Base-by-base conservation (phyloP, 805 yeast species). In the Ogataea pini region DNA sequence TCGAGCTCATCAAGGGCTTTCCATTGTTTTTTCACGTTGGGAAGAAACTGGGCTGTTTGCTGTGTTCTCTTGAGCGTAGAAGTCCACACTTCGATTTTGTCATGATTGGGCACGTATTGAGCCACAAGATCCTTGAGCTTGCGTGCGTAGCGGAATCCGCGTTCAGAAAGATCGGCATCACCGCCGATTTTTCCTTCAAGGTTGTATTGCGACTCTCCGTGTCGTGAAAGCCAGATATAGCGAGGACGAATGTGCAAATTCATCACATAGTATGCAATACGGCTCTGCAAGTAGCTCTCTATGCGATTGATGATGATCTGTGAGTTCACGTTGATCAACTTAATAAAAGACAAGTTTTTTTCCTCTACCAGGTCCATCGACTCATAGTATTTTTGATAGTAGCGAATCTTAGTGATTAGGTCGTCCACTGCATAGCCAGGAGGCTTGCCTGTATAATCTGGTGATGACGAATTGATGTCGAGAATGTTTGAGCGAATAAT, bases 171-270 rank as follows among this genome's bases (percentile, higher is more conserved):
- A 57, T 84, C 79, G 2, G 96, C 87, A 71, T 92, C 97, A 17
- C 98, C 99, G 28, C 99, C 99, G 55, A 94, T 88, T 67, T 89
- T 89, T 25, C 97, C 97, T 42, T 90, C 90, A 49, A 94, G 76
- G 66, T 94, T 94, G 71, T 85, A 94, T 64, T 83, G 83, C 2
- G 96, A 86, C 70, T 94, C 99, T 22, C 99, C 99, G 62, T 94
- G 99, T 59, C 99, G 80, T 42, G 96, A 88, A 42, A 94, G 75
- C 92, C 96, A 94, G 52, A 94, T 90, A 54, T 85, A 79, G 54
- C 98, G 79, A 22, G 97, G 96, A 64, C 89, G 88, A 58, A 90
- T 87, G 66, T 91, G 97, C 57, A 94, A 72, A 63, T 94, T 94
- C 97, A 94, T 91, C 36, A 94, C 89, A 64, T 90, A 94, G 69